A percentile compares a stretch with the other conserved stretches of the same genome.
These are phyloP conservation scores for Nitzschia sp. DNA, from an alignment of 108 stramenopile species.

Conservation along the genomic window DNA sequence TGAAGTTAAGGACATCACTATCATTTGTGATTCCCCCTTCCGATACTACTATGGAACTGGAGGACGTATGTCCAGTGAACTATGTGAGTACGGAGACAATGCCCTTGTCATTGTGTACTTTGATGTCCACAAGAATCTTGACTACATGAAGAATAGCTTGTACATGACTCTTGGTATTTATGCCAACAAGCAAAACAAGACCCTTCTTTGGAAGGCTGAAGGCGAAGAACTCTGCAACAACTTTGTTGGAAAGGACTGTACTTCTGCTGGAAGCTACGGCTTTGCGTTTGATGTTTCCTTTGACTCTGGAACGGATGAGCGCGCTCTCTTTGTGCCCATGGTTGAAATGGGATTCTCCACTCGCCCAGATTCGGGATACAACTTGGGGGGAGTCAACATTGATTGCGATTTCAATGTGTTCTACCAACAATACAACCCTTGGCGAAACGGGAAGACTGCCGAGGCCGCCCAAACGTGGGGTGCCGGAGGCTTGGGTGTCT, in stretches of 20 bases:
- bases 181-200: slow-evolving; percentile 3
- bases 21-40: slow-evolving; percentile 32
- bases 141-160: slow-evolving; percentile 5
- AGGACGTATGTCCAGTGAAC: slow-evolving; percentile 17
- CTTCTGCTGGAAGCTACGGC: slow-evolving; percentile 14
- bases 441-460: slow-evolving; percentile 5
- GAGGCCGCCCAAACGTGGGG: slow-evolving; percentile 7
- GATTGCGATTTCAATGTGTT: slow-evolving; percentile 9
- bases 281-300: slow-evolving; percentile 17
- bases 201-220: slow-evolving; percentile 15
- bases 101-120: slow-evolving; percentile 28
- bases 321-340: slow-evolving; percentile 24
- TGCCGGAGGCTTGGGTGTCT: slow-evolving; percentile 4
- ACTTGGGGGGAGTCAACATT: slow-evolving; percentile 35
- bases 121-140: slow-evolving; percentile 14
- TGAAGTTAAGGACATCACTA: slow-evolving; percentile 9
- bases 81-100: slow-evolving; percentile 40
- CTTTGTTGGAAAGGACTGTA: slow-evolving; percentile 25
- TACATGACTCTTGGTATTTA: slow-evolving; percentile 29
- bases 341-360: slow-evolving; percentile 28
- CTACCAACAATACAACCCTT: slow-evolving; percentile 18
- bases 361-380: slow-evolving; percentile 21
- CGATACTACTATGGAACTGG: slow-evolving; percentile 25
- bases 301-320: slow-evolving; percentile 6
- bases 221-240: slow-evolving; percentile 18